A percentile compares a stretch with the other conserved stretches of the same genome.
These are phyloP conservation scores for Drechslerella dactyloides DNA, from an alignment of 2,329 filamentous ascomycete genomes.

Conservation along the genomic window DNA sequence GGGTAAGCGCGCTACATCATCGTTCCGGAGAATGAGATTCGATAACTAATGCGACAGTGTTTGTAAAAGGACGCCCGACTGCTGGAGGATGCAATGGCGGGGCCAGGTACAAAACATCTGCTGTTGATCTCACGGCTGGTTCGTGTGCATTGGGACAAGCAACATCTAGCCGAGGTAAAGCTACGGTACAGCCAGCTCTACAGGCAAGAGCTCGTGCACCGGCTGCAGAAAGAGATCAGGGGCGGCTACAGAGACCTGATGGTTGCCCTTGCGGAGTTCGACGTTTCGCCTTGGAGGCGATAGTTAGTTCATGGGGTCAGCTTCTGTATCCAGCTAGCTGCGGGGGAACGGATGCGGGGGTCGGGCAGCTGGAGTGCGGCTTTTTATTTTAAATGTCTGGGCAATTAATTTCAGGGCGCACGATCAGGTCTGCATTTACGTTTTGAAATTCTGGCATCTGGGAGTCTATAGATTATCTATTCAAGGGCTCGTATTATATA, in stretches of 20 bases:
- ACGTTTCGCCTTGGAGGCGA: constrained; percentile 37
- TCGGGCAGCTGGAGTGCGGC: neutral
- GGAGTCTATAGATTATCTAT: too few relatives aligned
- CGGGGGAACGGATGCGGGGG: constrained; percentile 20
- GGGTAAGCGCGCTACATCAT: constrained; percentile 32
- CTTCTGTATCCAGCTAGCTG: constrained; percentile 38
- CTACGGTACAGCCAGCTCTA: constrained; percentile 76
- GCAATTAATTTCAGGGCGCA: neutral
- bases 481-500: too few relatives aligned
- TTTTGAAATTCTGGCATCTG: too few relatives aligned
- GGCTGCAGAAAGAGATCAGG: constrained; percentile 82
- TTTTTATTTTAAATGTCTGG: neutral
- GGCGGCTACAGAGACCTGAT: constrained; percentile 80
- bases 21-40: neutral
- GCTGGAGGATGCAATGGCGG: constrained; percentile 87
- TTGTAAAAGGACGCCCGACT: constrained; percentile 68
- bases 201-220: constrained; percentile 68
- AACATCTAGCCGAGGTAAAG: constrained; percentile 77
- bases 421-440: too few relatives aligned
- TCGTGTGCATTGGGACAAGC: constrained; percentile 80
- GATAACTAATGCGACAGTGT: constrained; percentile 6
- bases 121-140: constrained; percentile 79
- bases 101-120: constrained; percentile 83
- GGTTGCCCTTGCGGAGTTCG: constrained; percentile 64
- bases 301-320: constrained; percentile 10